These are phyloP conservation scores for Endocalyx cinctus DNA, from an alignment of 2,329 filamentous ascomycete genomes.

Conservation along the genomic window DNA sequence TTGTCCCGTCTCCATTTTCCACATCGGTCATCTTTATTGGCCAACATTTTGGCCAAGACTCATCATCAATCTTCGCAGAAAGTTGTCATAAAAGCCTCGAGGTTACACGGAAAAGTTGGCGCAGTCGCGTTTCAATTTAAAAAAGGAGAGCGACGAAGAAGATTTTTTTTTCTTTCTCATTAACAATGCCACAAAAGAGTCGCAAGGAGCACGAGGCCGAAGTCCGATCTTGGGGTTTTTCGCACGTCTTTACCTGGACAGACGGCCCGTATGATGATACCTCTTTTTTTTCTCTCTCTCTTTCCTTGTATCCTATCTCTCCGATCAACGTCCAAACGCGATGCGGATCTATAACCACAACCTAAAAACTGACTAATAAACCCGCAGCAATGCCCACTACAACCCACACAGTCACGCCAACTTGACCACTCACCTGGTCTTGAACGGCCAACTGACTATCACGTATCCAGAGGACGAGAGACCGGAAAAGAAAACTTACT, in stretches of 20 bases:
- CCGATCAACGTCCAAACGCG: no score
- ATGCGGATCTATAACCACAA: no score
- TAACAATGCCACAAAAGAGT: conserved; percentile 29
- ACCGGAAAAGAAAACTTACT: conserved; percentile 53
- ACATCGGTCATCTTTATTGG: no score
- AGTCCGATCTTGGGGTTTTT: conserved; percentile 66
- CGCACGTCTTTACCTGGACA: conserved; percentile 66
- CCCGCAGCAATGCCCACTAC: conserved; percentile 60
- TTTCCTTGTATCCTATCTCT: background rate
- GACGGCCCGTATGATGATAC: conserved; percentile 57
- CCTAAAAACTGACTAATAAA: no score
- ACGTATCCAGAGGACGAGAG: conserved; percentile 57
- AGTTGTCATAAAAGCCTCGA: no score
- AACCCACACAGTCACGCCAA: conserved; percentile 60
- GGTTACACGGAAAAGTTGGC: no score
- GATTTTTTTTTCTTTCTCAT: no score
- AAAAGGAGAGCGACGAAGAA: no score
- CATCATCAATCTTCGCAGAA: no score
- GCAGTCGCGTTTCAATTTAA: no score
- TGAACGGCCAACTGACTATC: conserved; percentile 61
- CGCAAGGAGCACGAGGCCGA: conserved; percentile 51
- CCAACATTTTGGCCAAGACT: no score
- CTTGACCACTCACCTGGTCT: conserved; percentile 65
- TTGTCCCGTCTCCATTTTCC: no score
- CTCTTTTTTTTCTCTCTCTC: background rate